Evolutionary conservation across 1,284 basidiomycete genomes (phyloP).

Genomic region (Irpex sp.): DNA sequence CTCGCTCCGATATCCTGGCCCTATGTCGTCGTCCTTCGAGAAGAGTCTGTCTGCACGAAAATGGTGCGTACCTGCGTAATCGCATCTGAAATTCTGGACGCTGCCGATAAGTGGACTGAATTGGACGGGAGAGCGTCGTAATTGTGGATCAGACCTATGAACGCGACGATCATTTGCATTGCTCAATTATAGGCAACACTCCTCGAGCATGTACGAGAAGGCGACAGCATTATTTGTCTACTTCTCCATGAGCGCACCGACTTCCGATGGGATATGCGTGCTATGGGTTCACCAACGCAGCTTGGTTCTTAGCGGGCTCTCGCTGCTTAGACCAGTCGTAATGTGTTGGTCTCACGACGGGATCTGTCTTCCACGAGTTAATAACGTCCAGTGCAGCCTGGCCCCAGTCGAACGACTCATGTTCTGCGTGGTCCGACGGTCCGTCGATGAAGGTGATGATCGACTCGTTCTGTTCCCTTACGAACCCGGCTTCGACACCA

Average conservation of each 20-base stretch:
- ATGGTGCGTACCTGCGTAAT: not conserved
- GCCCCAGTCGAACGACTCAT: constrained; percentile 76
- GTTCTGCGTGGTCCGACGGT: constrained; percentile 49
- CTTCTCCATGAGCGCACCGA: not conserved
- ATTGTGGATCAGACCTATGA: not conserved
- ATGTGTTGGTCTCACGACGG: constrained; percentile 7
- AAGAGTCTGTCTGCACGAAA: not conserved
- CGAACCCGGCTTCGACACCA: constrained; percentile 74
- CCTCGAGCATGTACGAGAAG: not conserved
- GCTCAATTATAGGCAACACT: not conserved
- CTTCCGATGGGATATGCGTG: not conserved
- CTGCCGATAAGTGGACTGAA: constrained; percentile 5
- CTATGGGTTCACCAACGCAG: not conserved
- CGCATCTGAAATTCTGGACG: not conserved
- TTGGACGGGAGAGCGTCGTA: not conserved
- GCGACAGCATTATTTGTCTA: not conserved
- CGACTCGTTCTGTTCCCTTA: constrained; percentile 53
- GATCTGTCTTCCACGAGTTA: constrained; percentile 51
- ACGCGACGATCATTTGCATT: not conserved
- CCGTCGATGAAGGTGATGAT: constrained; percentile 75
- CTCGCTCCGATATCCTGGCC: not conserved
- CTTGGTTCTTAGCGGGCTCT: not conserved
- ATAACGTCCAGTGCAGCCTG: constrained; percentile 63
- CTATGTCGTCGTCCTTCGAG: not conserved
- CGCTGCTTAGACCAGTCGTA: constrained; percentile 28